phyloP scores from a whole-genome alignment of 176 grass and related monocot genomes.

The Oryza australiensis region DNA sequence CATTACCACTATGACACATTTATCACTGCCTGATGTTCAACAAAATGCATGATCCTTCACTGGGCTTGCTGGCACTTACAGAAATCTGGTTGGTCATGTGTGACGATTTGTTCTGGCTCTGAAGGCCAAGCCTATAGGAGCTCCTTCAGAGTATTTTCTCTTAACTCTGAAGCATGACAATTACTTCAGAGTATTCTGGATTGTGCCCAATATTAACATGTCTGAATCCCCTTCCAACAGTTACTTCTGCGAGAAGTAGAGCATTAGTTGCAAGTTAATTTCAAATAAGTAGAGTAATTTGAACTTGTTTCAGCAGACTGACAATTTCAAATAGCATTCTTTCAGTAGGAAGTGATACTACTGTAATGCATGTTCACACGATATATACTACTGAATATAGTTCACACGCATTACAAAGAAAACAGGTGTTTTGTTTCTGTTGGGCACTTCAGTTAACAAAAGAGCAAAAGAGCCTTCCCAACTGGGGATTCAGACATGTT shows the following conservation, averaged over 20 bases:
- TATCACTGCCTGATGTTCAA: neutral
- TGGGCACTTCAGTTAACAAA: no score
- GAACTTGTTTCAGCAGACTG: no score
- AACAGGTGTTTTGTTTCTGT: no score
- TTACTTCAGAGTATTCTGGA: no score
- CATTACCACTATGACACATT: conserved; percentile 25
- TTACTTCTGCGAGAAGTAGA: neutral
- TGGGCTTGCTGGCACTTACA: neutral
- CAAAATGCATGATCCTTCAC: neutral
- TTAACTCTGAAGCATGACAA: neutral
- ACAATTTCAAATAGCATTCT: no score
- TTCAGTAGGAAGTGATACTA: no score
- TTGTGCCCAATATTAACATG: no score
- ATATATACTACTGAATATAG: no score
- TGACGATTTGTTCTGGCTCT: neutral
- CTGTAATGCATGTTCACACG: no score
- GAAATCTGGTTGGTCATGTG: neutral
- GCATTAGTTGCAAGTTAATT: neutral
- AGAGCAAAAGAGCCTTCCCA: no score
- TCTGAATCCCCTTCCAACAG: neutral
- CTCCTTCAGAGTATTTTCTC: neutral
- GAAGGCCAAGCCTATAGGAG: neutral
- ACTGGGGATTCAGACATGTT: no score
- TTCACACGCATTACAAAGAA: no score
- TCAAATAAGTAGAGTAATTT: neutral